Base-by-base conservation (phyloP, 768 basidiomycete species). In the Termitomyces sp. region DNA sequence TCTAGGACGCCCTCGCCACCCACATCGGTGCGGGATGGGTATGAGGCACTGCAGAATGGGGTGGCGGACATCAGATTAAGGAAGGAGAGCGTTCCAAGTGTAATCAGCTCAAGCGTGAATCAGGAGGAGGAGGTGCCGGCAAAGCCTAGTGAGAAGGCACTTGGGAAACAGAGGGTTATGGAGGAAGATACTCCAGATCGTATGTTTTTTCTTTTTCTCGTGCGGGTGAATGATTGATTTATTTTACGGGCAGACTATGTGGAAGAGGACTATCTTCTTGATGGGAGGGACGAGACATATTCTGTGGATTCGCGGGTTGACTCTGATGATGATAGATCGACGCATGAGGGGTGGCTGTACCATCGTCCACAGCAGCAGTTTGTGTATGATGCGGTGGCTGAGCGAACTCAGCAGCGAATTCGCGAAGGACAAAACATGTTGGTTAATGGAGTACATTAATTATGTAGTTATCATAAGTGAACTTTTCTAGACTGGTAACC, bases 311-410 rank as follows among this genome's bases (percentile, higher is more conserved):
- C 65, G 51, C 68, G 60, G 56, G 57, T 67, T 12, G 79, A 83
- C 42, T 80, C 77, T 26, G 84, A 84, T 46, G 79, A 80, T 28
- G 69, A 68, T 14, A 63, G 64, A 9, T 57, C 62, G 24, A 53
- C 62, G 26, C 65, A 68, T 21, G 61, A 59, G 19, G 58, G 55
- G 10, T 65, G 62, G 15, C 71, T 68, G 62, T 68, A 68, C 38
- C 79, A 78, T 46, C 77, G 70, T 19, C 80, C 83, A 2, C 76
- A 83, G 24, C 80, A 80, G 14, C 94, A 87, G n/a, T 57, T 43
- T 69, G 91, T 88, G n/a, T 97, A 97, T 67, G 93, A 97, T 66
- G 93, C 93, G 0, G 91, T 87, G 5, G 91, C 91, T 24, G 93
- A 96, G 68, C 80, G 89, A 58, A 82, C 83, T 51, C 74, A 80